Base-by-base conservation (phyloP, 1,284 basidiomycete species). In the Boletus albobrunnescens region DNA sequence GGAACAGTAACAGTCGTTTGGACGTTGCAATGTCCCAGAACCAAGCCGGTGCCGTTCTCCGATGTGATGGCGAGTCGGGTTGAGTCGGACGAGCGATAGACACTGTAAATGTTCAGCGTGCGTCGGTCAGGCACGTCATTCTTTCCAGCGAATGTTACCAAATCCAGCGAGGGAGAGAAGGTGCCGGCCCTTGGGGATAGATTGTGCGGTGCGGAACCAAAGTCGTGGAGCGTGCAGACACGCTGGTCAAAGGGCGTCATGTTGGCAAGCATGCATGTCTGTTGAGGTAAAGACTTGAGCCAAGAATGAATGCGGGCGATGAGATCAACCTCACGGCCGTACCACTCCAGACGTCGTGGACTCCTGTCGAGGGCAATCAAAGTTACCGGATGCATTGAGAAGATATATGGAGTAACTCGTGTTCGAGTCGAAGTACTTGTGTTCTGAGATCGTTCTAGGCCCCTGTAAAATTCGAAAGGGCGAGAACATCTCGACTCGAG, bases 221-320 rank as follows among this genome's bases (percentile, higher is more conserved):
- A 97, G 58, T 96, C 94, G 64, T 94, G 87, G 33, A 96, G 73
- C 4, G 87, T 77, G 52, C 90, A 87, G 51, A 93, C 91, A 38
- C 93, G 88, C 60, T 90, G 84, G 67, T 97, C 93, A 64, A 96
- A 98, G 16, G 96, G 69, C 70, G 89, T 86, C 0, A 87, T 83
- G 68, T 95, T 94, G 13, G 95, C 92, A 2, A 95, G 96, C 91
- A 98, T 98, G 69, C n/a, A n/a, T n/a, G n/a, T 84, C 89, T 93
- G 56, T 9, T 7, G 11, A 41, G 35, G 51, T 12, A 30, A 41
- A n/a, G 4, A 43, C 36, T 17, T 44, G 28, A 53, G 40, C 33
- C n/a, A 35, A 44, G 24, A 17, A 33, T 1, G 8, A 32, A 36
- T 14, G 30, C 41, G 4, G 9, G 7, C 12, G 0, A 17, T 20